Evolutionary conservation across 164 flowering plant genomes (phyloP).

Genomic region (Buxus sempervirens): DNA sequence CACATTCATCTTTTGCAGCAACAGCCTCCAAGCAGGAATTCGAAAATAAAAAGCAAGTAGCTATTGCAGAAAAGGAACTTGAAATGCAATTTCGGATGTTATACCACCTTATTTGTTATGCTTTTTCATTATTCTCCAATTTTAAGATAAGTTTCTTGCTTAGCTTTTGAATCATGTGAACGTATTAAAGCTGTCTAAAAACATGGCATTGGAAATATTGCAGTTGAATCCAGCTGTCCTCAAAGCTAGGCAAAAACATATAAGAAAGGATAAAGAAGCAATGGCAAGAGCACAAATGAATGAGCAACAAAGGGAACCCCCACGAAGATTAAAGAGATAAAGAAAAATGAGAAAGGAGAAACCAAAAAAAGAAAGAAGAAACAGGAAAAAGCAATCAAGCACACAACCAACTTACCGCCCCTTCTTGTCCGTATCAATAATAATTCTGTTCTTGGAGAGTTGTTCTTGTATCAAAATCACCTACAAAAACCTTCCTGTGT

Average conservation of each 20-base stretch:
- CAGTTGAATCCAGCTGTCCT: background rate
- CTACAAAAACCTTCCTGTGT: conserved; percentile 33
- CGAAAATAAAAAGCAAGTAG: no score
- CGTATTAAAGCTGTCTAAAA: background rate
- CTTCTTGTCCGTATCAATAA: conserved; percentile 82
- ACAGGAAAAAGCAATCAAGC: background rate
- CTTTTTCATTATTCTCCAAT: no score
- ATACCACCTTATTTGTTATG: no score
- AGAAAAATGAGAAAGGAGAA: background rate
- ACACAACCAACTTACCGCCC: conserved; percentile 49
- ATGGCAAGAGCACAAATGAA: background rate
- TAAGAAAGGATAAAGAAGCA: background rate
- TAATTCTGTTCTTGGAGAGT: conserved; percentile 91
- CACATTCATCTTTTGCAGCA: no score
- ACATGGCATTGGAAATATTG: background rate
- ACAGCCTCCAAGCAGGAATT: no score
- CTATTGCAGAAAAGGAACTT: no score
- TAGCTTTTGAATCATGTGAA: background rate
- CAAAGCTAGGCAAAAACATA: background rate
- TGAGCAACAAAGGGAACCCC: no score
- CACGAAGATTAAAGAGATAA: no score
- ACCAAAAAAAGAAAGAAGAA: background rate
- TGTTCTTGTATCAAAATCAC: conserved; percentile 93
- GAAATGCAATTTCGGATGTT: no score
- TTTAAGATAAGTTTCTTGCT: background rate